These are phyloP conservation scores for Tricholoma matsutake DNA, from an alignment of 768 basidiomycete species.

Conservation along the genomic window DNA sequence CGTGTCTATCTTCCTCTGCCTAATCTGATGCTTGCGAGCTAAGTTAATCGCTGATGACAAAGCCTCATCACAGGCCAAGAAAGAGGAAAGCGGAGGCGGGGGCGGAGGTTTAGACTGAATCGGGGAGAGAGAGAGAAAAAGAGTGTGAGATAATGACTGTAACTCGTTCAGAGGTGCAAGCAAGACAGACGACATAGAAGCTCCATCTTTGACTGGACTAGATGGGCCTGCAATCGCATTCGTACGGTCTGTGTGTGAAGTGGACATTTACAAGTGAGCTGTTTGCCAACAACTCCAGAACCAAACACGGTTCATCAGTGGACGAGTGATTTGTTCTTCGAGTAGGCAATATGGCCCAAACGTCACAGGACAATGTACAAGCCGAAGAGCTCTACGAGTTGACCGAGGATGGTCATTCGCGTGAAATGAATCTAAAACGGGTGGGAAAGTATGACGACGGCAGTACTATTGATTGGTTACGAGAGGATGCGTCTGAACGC, in stretches of 20 bases:
- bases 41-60: slow-evolving; percentile 65
- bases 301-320: slow-evolving; percentile 5
- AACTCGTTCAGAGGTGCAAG: slow-evolving; percentile 60
- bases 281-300: slow-evolving; percentile 9
- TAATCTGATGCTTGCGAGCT: slow-evolving; percentile 69
- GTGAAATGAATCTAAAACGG: slow-evolving; percentile 23
- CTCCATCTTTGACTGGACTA: slow-evolving; percentile 6
- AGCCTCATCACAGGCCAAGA: slow-evolving; percentile 59
- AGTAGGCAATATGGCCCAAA: not conserved
- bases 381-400: slow-evolving; percentile 44
- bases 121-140: slow-evolving; percentile 74
- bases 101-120: slow-evolving; percentile 61
- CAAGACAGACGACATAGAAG: slow-evolving; percentile 61
- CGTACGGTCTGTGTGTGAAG: not conserved
- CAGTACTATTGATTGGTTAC: slow-evolving; percentile 66
- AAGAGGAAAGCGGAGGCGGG: slow-evolving; percentile 53
- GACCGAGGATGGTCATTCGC: slow-evolving; percentile 40
- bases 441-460: slow-evolving; percentile 52
- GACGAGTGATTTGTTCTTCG: not conserved
- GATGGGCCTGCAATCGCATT: slow-evolving; percentile 12
- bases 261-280: not conserved
- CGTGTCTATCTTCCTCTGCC: slow-evolving; percentile 70
- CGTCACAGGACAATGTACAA: not conserved
- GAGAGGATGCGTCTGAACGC: slow-evolving; percentile 62
- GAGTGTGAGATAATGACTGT: slow-evolving; percentile 59